Evolutionary conservation across 768 basidiomycete genomes (phyloP).

Genomic region (Boletus huronensis): DNA sequence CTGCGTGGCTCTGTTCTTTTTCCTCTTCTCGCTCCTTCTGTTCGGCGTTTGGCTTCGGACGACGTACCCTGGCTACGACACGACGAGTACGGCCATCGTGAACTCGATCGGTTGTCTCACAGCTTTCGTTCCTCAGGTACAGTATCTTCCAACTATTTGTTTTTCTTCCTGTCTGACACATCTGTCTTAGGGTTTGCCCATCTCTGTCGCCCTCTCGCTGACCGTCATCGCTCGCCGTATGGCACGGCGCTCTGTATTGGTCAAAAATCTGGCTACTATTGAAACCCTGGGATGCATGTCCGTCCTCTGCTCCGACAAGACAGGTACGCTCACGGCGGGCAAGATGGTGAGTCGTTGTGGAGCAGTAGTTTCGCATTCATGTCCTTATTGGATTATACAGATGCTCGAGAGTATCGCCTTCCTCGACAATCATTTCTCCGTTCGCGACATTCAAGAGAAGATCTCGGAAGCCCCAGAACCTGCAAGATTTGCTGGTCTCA

Average conservation of each 20-base stretch:
- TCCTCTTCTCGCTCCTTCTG: conserved; percentile 37
- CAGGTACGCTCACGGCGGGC: conserved; percentile 46
- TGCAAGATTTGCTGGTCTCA: conserved; percentile 14
- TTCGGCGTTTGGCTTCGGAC: conserved; percentile 40
- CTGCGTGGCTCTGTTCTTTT: conserved; percentile 37
- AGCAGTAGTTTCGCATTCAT: too few relatives aligned
- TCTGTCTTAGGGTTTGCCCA: conserved; percentile 31
- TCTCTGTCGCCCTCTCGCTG: conserved; percentile 48
- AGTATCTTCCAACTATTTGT: not conserved
- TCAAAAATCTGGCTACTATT: conserved; percentile 49
- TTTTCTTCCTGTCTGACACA: not conserved
- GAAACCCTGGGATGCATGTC: conserved; percentile 52
- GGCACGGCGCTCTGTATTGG: conserved; percentile 43
- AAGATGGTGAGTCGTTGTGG: conserved; percentile 36
- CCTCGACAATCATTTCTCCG: conserved; percentile 25
- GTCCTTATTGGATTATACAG: conserved; percentile 19
- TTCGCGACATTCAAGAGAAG: conserved; percentile 12
- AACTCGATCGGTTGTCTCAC: conserved; percentile 38
- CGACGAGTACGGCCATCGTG: conserved; percentile 33
- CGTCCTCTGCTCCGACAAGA: conserved; percentile 52
- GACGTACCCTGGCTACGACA: conserved; percentile 31
- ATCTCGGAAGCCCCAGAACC: conserved; percentile 9
- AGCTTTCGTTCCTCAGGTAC: conserved; percentile 40
- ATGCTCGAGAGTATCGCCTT: conserved; percentile 39
- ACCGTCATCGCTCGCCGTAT: conserved; percentile 47